phyloP scores from a whole-genome alignment of 306 rosid genomes.

The Chamaecrista fasciculata region DNA sequence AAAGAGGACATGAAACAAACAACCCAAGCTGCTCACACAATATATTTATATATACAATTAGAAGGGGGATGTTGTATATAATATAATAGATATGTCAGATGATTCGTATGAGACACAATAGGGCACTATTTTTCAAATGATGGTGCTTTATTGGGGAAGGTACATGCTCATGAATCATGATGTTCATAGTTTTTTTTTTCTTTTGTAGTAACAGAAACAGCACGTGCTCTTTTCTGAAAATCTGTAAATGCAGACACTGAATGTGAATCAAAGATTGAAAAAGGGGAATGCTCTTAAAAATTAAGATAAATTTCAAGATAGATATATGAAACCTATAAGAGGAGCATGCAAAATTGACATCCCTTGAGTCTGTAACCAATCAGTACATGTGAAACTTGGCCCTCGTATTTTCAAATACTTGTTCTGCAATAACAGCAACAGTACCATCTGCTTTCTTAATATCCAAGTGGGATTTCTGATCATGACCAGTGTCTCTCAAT shows the following conservation, averaged over 20 bases:
- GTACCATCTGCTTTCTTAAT: constrained; percentile 68
- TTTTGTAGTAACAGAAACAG: too few species aligned
- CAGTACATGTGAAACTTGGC: constrained; percentile 36
- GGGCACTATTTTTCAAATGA: too few species aligned
- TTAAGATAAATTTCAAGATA: neutral
- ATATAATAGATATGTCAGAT: too few species aligned
- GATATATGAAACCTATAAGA: neutral
- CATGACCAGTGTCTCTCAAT: constrained; percentile 58
- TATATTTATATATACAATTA: too few species aligned
- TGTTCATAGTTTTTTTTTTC: neutral
- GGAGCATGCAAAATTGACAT: neutral
- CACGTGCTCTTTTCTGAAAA: neutral
- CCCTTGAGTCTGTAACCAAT: neutral
- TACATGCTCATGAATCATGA: neutral
- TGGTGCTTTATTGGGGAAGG: too few species aligned
- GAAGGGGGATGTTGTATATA: too few species aligned
- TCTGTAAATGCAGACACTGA: neutral
- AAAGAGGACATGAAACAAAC: too few species aligned
- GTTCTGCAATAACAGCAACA: constrained; percentile 62
- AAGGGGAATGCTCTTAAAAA: neutral
- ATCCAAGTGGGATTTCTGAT: constrained; percentile 61
- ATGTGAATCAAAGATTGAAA: neutral
- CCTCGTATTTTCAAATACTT: constrained; percentile 68
- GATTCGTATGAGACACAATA: too few species aligned
- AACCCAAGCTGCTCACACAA: too few species aligned